A percentile compares a stretch with the other conserved stretches of the same genome.
phyloP scores from a whole-genome alignment of 1,139 yeast species.

The Scheffersomyces stambukii region DNA sequence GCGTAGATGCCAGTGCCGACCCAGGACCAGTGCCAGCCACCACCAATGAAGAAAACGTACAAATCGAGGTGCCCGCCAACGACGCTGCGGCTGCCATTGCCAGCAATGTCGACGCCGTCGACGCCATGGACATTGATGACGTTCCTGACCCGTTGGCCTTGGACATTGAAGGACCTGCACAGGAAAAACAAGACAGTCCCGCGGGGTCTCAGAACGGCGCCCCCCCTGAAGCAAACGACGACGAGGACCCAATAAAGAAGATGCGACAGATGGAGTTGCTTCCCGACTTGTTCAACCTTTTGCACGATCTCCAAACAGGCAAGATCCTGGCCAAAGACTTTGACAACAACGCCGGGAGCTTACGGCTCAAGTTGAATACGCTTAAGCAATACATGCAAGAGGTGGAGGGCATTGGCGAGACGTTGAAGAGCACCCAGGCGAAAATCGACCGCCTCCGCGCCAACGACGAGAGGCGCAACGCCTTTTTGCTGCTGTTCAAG shows the following conservation, averaged over 20 bases:
- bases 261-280: conserved; percentile 30
- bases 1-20: conserved; percentile 1
- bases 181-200: too few relatives aligned
- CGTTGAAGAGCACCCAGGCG: conserved; percentile 24
- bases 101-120: too few relatives aligned
- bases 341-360: conserved; percentile 41
- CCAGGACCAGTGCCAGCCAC: conserved; percentile 1
- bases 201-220: too few relatives aligned
- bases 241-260: conserved; percentile 23
- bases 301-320: conserved; percentile 34
- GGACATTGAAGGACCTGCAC: too few relatives aligned
- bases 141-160: too few relatives aligned
- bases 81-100: too few relatives aligned
- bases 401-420: conserved; percentile 38
- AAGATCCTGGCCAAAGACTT: conserved; percentile 40
- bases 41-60: neutral
- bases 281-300: conserved; percentile 35
- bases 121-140: too few relatives aligned
- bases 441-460: conserved; percentile 22
- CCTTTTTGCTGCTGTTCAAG: conserved; percentile 20
- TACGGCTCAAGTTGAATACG: conserved; percentile 33
- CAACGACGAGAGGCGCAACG: conserved; percentile 23
- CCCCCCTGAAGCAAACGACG: conserved; percentile 5
- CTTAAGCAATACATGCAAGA: conserved; percentile 29
- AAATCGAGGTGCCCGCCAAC: too few relatives aligned